Evolutionary conservation across 805 yeast genomes (phyloP), one percentile per base, ranked within the genome.

Genomic region (Schwanniomyces polymorphus): DNA sequence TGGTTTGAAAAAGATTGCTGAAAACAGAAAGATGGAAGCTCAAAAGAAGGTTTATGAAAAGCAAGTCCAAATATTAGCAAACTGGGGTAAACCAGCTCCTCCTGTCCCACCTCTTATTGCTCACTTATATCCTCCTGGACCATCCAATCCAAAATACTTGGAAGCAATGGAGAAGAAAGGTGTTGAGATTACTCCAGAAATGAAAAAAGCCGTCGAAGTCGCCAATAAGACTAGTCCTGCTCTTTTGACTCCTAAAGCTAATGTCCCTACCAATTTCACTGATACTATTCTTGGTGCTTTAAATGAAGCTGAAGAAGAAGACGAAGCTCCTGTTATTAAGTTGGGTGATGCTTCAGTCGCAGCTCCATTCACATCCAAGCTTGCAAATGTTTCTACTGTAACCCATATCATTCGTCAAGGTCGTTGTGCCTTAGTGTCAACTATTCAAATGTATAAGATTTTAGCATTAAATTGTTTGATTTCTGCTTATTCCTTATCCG

Each of bases 321-420:
- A 82, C 27, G 97, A 92, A 56, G 96, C 95, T 0, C 99, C 99
- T 48, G 82, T 86, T 41, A 80, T 94, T 73, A 94, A 94, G 68
- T 76, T 94, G 46, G 99, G 99, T 59, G 99, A 94, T 72, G 99
- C 99, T 11, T 91, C 97, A 21, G 97, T 95, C 60, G 99, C 99
- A 46, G 99, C 99, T 28, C 99, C 99, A 41, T 90, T 94, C 68
- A 94, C 99, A 16, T 91, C 98, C 21, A 94, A 94, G 65, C 80
- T 94, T 54, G 82, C 97, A 23, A 88, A 86, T 61, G 99, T 94
- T 27, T 81, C 91, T 46, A 86, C 99, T 46, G 97, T 94, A 46
- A 88, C 96, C 44, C 86, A 91, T 63, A 88, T 94, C 55, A 82
- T 94, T 56, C 91, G 99, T 71, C 97, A 94, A 76, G 99, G 99